Evolutionary conservation across 202 grass and related monocot species (phyloP).

Genomic region (Dendrocalamus latiflorus): DNA sequence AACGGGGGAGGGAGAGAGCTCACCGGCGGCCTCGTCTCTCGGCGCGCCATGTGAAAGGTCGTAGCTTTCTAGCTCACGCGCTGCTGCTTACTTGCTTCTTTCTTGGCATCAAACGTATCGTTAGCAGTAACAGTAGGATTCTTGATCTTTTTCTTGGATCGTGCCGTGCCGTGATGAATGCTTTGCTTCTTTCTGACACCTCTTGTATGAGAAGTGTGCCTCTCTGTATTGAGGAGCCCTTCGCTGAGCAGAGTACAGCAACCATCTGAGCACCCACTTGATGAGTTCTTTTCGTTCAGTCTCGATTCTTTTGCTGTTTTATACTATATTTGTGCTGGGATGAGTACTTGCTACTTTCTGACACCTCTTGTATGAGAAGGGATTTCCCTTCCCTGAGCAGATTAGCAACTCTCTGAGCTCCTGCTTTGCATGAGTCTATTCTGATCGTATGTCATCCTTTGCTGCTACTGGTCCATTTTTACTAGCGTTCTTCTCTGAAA

Average conservation of each 20-base stretch:
- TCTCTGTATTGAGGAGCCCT: not conserved
- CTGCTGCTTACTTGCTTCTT: not conserved
- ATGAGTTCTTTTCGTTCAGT: not conserved
- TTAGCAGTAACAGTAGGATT: not conserved
- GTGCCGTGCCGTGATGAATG: constrained; percentile 19
- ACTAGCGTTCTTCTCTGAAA: not conserved
- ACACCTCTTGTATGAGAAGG: constrained; percentile 68
- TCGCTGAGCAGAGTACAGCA: constrained; percentile 36
- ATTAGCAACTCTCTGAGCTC: constrained; percentile 48
- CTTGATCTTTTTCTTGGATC: not conserved
- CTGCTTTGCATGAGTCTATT: no score
- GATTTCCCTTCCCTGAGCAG: constrained; percentile 42
- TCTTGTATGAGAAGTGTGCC: constrained; percentile 49
- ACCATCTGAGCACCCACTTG: constrained; percentile 3
- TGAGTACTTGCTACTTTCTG: constrained; percentile 45
- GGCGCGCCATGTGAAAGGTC: not conserved
- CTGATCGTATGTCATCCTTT: not conserved
- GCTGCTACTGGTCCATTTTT: not conserved
- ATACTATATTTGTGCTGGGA: not conserved
- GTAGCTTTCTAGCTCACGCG: not conserved
- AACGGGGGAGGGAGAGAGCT: not conserved
- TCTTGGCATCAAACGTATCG: not conserved
- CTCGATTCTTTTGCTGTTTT: not conserved
- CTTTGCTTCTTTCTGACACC: constrained; percentile 49
- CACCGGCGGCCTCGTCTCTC: not conserved